A percentile compares a stretch with the other conserved stretches of the same genome.
Evolutionary conservation across 208 protist species (phyloP).

Genomic region (Wallacemonas sp.): DNA sequence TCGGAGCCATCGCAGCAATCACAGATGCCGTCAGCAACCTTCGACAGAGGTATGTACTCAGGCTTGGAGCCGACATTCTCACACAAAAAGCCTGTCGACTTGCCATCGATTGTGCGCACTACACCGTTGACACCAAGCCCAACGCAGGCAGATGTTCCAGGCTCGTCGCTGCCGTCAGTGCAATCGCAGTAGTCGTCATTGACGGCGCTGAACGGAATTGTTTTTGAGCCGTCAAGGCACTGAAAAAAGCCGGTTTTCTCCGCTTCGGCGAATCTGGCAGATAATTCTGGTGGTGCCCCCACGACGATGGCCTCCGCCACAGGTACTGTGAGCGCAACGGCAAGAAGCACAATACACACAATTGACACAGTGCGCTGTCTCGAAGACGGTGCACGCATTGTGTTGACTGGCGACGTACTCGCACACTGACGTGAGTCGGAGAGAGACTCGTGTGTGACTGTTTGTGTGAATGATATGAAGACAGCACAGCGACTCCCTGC

Average conservation of each 20-base stretch:
- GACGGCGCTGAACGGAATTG: conserved; percentile 65
- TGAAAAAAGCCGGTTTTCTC: conserved; percentile 19
- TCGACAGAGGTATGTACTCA: conserved; percentile 53
- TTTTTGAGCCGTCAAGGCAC: conserved; percentile 39
- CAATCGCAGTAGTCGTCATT: conserved; percentile 97
- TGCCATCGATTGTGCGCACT: conserved; percentile 11
- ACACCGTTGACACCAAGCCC: conserved; percentile 2
- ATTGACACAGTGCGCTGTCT: no score
- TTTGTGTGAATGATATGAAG: no score
- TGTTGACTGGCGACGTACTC: no score
- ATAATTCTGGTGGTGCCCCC: conserved; percentile 23
- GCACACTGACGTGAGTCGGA: no score
- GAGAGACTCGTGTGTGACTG: no score
- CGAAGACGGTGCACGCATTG: no score
- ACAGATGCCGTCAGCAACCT: conserved; percentile 91
- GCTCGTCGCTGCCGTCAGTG: conserved; percentile 94
- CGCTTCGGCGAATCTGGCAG: conserved; percentile 21
- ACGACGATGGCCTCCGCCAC: not conserved
- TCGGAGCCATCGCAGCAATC: conserved; percentile 96
- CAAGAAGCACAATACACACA: not conserved
- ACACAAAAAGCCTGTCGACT: conserved; percentile 69
- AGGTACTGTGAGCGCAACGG: not conserved
- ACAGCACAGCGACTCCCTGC: no score
- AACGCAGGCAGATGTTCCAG: conserved; percentile 79
- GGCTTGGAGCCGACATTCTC: conserved; percentile 53